Evolutionary conservation across 2,329 filamentous ascomycete genomes (phyloP).

Genomic region (Beauveria caledonica): DNA sequence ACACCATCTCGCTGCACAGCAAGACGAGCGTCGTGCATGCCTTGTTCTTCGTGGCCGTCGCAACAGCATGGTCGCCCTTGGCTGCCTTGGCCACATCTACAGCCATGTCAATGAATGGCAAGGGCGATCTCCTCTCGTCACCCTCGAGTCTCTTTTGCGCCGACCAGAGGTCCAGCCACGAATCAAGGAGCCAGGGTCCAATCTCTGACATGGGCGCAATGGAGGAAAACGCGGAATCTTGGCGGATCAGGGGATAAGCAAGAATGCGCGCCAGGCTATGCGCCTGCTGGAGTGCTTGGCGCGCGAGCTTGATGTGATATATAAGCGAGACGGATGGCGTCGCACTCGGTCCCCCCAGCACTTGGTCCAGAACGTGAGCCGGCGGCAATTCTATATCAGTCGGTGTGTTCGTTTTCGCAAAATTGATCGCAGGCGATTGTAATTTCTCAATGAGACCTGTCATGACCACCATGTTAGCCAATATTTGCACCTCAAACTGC

Average conservation of each 20-base stretch:
- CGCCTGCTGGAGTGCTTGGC: constrained; percentile 40
- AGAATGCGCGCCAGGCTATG: constrained; percentile 36
- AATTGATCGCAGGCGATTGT: constrained; percentile 23
- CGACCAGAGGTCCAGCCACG: constrained; percentile 33
- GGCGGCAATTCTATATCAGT: constrained; percentile 31
- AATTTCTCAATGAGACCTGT: constrained; percentile 27
- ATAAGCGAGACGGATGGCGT: constrained; percentile 21
- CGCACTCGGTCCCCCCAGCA: constrained; percentile 19
- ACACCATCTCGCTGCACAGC: constrained; percentile 34
- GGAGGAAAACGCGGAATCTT: constrained; percentile 24
- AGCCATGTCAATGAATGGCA: constrained; percentile 28
- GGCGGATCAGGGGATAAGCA: constrained; percentile 29
- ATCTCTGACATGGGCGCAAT: constrained; percentile 30
- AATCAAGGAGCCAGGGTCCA: constrained; percentile 43
- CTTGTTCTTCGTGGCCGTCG: constrained; percentile 25
- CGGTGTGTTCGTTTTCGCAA: constrained; percentile 21
- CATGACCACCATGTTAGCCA: constrained; percentile 13
- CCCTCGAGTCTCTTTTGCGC: constrained; percentile 31
- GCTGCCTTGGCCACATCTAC: constrained; percentile 26
- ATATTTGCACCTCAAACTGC: neutral
- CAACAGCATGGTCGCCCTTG: constrained; percentile 12
- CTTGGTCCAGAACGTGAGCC: constrained; percentile 27
- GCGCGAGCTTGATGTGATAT: constrained; percentile 31
- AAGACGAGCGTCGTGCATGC: constrained; percentile 30
- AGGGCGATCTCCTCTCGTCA: constrained; percentile 22